A percentile compares a stretch with the other conserved stretches of the same genome.
Evolutionary conservation across 2,329 filamentous ascomycete species (phyloP).

Genomic region (Pestalotiopsis sp.): DNA sequence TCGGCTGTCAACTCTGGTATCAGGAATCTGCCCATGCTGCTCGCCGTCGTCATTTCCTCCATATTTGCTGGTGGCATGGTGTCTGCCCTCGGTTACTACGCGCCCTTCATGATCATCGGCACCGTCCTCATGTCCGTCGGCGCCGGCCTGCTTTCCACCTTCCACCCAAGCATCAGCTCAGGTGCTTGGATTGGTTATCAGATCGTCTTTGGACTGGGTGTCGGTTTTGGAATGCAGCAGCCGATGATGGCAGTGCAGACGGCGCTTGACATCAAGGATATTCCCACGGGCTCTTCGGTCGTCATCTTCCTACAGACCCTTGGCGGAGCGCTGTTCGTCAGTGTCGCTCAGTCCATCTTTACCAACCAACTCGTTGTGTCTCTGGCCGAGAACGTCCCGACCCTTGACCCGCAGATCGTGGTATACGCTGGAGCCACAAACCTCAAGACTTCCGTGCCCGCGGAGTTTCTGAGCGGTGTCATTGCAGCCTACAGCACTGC

Average conservation of each 20-base stretch:
- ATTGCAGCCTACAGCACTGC: constrained; percentile 47
- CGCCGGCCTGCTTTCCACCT: constrained; percentile 42
- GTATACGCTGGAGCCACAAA: constrained; percentile 39
- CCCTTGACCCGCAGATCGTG: constrained; percentile 34
- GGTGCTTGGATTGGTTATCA: constrained; percentile 46
- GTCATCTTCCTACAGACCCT: constrained; percentile 46
- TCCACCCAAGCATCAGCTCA: constrained; percentile 30
- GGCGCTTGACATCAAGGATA: constrained; percentile 30
- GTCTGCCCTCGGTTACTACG: constrained; percentile 39
- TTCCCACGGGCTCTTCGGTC: constrained; percentile 28
- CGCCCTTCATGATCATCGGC: constrained; percentile 40
- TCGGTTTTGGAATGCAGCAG: constrained; percentile 43
- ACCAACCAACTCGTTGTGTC: constrained; percentile 46
- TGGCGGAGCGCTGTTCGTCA: constrained; percentile 51
- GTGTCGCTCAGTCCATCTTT: constrained; percentile 54
- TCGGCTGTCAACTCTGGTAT: constrained; percentile 37
- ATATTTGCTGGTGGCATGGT: constrained; percentile 30
- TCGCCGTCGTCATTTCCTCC: constrained; percentile 31
- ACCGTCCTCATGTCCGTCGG: constrained; percentile 34
- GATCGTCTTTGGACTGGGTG: constrained; percentile 41
- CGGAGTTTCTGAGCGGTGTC: constrained; percentile 35
- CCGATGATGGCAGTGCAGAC: constrained; percentile 45
- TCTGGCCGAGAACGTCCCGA: constrained; percentile 37
- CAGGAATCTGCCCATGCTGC: constrained; percentile 35
- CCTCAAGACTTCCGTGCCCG: constrained; percentile 30